Evolutionary conservation across 2,329 filamentous ascomycete genomes (phyloP).

Genomic region (Apiospora phragmitis): DNA sequence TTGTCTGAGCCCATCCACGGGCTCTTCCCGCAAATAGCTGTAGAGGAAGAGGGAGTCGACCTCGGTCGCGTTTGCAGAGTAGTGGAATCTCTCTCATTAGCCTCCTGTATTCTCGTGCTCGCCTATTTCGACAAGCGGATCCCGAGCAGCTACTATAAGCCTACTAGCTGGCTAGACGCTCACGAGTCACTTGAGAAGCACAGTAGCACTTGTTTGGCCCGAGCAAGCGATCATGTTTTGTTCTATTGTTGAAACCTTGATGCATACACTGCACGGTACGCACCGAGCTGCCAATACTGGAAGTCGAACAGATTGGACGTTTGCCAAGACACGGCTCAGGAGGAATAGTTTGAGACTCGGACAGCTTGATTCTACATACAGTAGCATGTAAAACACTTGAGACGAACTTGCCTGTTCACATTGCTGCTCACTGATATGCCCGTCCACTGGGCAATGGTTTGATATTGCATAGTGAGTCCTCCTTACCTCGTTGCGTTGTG

Average conservation of each 20-base stretch:
- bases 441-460: too few species aligned
- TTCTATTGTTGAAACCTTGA: neutral
- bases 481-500: neutral
- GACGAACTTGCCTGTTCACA: conserved; percentile 1
- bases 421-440: neutral
- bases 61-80: neutral
- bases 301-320: neutral
- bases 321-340: neutral
- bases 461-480: neutral
- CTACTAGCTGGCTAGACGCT: neutral
- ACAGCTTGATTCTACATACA: neutral
- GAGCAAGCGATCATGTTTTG: neutral
- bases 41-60: neutral
- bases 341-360: neutral
- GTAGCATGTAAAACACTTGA: neutral
- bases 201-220: neutral
- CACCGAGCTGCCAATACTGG: neutral
- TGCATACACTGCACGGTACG: neutral
- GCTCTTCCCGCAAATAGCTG: neutral
- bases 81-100: neutral
- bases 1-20: neutral
- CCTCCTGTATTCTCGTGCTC: neutral
- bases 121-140: neutral
- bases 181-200: neutral
- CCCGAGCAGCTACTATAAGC: neutral